Evolutionary conservation across 176 grass and related monocot species (phyloP), one percentile per base, ranked within the genome.

Genomic region (Otatea glauca): DNA sequence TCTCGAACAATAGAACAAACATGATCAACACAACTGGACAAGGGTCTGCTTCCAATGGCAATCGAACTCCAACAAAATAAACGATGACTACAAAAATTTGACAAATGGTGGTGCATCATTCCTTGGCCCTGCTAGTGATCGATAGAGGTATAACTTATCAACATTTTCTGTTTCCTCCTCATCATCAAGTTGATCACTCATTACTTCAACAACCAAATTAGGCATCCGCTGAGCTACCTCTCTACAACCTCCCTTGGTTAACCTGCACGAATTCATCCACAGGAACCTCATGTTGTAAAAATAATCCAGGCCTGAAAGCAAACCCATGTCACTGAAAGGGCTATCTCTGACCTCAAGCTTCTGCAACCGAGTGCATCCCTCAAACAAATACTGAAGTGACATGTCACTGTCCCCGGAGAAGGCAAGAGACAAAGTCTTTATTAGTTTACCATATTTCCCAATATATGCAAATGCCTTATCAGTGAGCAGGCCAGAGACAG

Each of bases 271-370:
- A 48, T 93, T 94, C 94, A 97, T 97, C 94, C 94, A 97, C 29
- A 97, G 83, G 77, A 91, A 97, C 68, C 94, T 94, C 94, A 97
- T 97, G 56, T 89, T 90, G 75, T 97, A 89, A 82, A 92, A 94
- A 68, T 88, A 89, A 53, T 88, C 72, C 2, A 94, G 5, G n/a
- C 94, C 94, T 44, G 94, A 90, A n/a, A 90, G 86, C 76, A 97
- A 75, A 29, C 87, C 92, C 27, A 38, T 85, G 51, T 97, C 88
- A 47, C 90, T 84, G 51, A 97, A 97, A 54, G 94, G 94, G 60
- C 94, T 90, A 76, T 97, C 94, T 61, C 94, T 92, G 64, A 97
- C 87, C 90, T 97, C 94, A 62, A 97, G 85, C 65, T 97, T 97
- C 43, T 86, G 92, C 65, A 97, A 73, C 59, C 75, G 94, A 9